A percentile compares a stretch with the other conserved stretches of the same genome.
Conservation (phyloP, 805 yeast genomes). For the Scheffersomyces lignosus region DNA sequence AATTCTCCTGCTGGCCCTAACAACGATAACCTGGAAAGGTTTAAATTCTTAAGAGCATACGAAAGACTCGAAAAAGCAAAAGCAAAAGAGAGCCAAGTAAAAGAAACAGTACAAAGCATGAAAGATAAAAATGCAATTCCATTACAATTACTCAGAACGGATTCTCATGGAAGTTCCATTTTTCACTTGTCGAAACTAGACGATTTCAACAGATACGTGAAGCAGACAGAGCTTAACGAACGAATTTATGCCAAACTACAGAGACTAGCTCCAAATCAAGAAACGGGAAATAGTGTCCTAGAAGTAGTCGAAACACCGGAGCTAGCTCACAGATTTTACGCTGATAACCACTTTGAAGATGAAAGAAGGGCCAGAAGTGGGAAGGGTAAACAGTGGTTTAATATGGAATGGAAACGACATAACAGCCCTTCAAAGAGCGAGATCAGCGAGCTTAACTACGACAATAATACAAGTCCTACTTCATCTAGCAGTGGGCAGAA, state of each 20-base stretch:
- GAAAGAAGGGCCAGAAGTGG: constrained; percentile 3
- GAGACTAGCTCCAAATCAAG: constrained; percentile 4
- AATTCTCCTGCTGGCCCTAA: constrained; percentile 5
- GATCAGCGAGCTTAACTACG: neutral
- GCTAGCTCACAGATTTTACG: constrained; percentile 27
- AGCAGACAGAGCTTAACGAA: constrained; percentile 36
- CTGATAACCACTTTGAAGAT: constrained; percentile 12
- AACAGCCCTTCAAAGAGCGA: constrained; percentile 2
- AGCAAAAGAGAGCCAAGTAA: constrained; percentile 4
- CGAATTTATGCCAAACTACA: constrained; percentile 21
- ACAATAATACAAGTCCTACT: constrained; percentile 3
- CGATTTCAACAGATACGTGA: constrained; percentile 35
- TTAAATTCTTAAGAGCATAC: constrained; percentile 27
- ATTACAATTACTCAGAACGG: constrained; percentile 6
- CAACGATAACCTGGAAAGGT: constrained; percentile 20
- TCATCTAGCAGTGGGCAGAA: constrained; percentile 9
- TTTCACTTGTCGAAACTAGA: constrained; percentile 32
- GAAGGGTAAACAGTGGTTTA: constrained; percentile 13
- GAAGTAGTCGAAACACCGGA: constrained; percentile 25
- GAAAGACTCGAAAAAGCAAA: constrained; percentile 13
- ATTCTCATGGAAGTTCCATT: constrained; percentile 17
- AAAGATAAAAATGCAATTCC: constrained; percentile 9
- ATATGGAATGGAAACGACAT: constrained; percentile 5
- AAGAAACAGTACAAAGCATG: constrained; percentile 7
- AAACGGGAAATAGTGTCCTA: constrained; percentile 22